Evolutionary conservation across 2,329 filamentous ascomycete species (phyloP).

Genomic region (Scedosporium boydii): DNA sequence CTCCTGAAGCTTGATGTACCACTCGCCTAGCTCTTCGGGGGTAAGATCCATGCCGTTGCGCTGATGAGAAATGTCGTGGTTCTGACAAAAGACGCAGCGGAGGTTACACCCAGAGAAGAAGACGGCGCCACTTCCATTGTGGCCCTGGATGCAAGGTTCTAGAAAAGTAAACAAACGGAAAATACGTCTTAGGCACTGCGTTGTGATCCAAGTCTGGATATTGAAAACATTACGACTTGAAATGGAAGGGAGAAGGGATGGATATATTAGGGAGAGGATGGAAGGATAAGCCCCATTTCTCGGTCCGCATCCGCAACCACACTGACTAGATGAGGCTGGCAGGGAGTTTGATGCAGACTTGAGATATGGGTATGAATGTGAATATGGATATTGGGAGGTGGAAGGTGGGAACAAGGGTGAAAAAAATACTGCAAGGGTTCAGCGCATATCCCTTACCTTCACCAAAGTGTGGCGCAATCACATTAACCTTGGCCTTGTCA

Average conservation of each 20-base stretch:
- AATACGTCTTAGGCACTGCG: neutral
- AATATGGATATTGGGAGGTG: too few species aligned
- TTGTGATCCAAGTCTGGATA: neutral
- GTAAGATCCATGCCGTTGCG: constrained; percentile 72
- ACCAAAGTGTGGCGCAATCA: constrained; percentile 78
- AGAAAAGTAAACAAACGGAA: neutral
- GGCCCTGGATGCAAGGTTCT: constrained; percentile 66
- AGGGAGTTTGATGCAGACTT: too few species aligned
- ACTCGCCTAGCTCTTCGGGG: constrained; percentile 68
- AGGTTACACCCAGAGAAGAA: constrained; percentile 73
- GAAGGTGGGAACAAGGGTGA: too few species aligned
- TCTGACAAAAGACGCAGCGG: constrained; percentile 70
- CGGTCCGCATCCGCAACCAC: neutral
- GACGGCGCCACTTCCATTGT: constrained; percentile 69
- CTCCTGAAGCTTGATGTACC: constrained; percentile 75
- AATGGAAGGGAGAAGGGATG: too few species aligned
- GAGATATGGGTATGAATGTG: too few species aligned
- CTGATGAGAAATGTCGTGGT: constrained; percentile 74
- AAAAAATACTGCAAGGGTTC: neutral
- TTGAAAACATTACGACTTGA: too few species aligned
- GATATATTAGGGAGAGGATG: neutral
- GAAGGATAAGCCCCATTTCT: neutral
- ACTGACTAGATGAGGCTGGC: neutral
- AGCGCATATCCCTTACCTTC: constrained; percentile 40
- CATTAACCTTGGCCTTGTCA: constrained; percentile 67